Percentiles rank a stretch among this genome's conserved stretches.
phyloP scores from a whole-genome alignment of 2,329 filamentous ascomycete species.

The Penicillium sumatraense region DNA sequence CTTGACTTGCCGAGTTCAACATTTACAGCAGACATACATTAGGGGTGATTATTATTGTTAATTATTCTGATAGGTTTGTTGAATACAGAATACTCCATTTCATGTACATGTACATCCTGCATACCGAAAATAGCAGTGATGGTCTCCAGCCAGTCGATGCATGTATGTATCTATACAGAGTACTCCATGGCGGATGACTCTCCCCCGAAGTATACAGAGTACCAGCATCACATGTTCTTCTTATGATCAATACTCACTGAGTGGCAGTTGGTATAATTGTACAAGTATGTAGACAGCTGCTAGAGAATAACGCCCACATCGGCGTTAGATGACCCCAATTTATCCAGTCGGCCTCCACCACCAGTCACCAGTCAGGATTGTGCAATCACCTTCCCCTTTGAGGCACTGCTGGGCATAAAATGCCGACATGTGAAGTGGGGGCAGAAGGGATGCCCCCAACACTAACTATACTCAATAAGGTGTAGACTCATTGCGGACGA shows the following conservation, averaged over 20 bases:
- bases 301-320: not conserved
- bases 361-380: not conserved
- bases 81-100: too few relatives aligned
- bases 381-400: conserved; percentile 1
- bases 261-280: too few relatives aligned
- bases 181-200: not conserved
- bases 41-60: too few relatives aligned
- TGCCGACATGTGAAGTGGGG: conserved; percentile 4
- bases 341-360: not conserved
- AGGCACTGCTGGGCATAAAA: not conserved
- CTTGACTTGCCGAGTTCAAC: too few relatives aligned
- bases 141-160: too few relatives aligned
- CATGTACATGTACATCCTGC: not conserved
- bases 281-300: too few relatives aligned
- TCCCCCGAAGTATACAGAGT: not conserved
- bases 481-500: too few relatives aligned
- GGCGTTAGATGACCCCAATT: not conserved
- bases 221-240: not conserved
- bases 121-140: not conserved
- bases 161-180: too few relatives aligned
- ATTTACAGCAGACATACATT: too few relatives aligned
- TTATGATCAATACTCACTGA: not conserved
- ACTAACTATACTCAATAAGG: not conserved
- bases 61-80: too few relatives aligned
- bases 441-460: not conserved